A percentile compares a stretch with the other conserved stretches of the same genome.
Conservation (phyloP, 495 filamentous ascomycete species). For the Penicillium riverlandense region DNA sequence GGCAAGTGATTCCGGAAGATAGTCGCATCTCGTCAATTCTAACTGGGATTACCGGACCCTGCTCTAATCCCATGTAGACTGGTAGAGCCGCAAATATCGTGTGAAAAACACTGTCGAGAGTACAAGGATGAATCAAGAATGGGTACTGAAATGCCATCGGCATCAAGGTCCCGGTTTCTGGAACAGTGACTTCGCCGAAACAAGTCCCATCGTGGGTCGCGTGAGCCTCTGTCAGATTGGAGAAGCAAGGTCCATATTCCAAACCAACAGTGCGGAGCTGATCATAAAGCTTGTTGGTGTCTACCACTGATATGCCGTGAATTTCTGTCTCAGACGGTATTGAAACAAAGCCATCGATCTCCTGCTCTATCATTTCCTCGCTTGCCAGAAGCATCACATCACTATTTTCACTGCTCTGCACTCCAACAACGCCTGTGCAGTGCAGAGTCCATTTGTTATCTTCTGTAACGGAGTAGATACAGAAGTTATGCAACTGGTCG, state of each 20-base stretch:
- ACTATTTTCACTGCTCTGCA: background rate
- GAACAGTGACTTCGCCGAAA: conserved; percentile 28
- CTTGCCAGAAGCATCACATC: no score
- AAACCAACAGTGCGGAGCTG: conserved; percentile 19
- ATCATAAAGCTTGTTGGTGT: conserved; percentile 22
- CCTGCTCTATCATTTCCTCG: no score
- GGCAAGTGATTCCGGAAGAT: conserved; percentile 4
- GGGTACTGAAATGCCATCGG: conserved; percentile 36
- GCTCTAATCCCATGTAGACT: background rate
- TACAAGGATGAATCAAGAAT: conserved; percentile 36
- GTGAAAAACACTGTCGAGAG: conserved; percentile 41
- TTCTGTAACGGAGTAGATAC: conserved; percentile 22
- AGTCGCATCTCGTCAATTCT: conserved; percentile 18
- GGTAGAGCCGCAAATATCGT: conserved; percentile 14
- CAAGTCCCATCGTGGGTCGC: conserved; percentile 7
- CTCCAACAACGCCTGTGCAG: conserved; percentile 21
- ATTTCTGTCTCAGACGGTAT: background rate
- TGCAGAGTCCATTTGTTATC: conserved; percentile 32
- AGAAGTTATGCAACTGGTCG: conserved; percentile 22
- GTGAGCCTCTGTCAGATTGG: conserved; percentile 18
- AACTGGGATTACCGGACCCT: conserved; percentile 20
- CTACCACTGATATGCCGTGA: conserved; percentile 9
- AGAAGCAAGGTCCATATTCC: conserved; percentile 29
- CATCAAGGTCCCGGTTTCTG: conserved; percentile 40
- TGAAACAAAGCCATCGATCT: background rate